A percentile compares a stretch with the other conserved stretches of the same genome.
Conservation (phyloP, 768 basidiomycete genomes). For the Crepidotus variabilis region DNA sequence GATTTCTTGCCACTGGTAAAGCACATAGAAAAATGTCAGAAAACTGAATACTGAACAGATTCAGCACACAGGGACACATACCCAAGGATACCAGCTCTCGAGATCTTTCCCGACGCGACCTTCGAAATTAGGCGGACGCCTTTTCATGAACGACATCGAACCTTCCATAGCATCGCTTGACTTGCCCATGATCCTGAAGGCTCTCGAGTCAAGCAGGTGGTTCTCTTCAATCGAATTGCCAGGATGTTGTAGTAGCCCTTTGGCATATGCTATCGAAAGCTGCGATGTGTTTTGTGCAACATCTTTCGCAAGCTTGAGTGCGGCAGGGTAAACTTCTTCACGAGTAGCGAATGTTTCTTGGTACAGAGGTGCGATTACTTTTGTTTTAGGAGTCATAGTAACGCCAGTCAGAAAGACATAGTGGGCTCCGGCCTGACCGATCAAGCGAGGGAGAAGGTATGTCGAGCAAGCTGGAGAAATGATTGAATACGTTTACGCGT, state of each 20-base stretch:
- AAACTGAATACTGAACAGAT: background rate
- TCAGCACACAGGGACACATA: constrained; percentile 19
- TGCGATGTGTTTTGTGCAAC: constrained; percentile 49
- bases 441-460: constrained; percentile 51
- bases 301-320: constrained; percentile 47
- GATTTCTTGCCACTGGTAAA: constrained; percentile 32
- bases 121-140: constrained; percentile 38
- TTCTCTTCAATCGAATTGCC: constrained; percentile 49
- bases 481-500: background rate
- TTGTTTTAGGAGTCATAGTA: constrained; percentile 41
- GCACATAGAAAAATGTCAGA: background rate
- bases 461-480: constrained; percentile 19
- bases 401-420: constrained; percentile 32
- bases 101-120: constrained; percentile 39
- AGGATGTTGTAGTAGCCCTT: constrained; percentile 48
- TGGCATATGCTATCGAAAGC: constrained; percentile 46
- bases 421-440: constrained; percentile 48
- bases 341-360: constrained; percentile 43
- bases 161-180: constrained; percentile 45
- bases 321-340: constrained; percentile 49
- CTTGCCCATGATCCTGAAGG: constrained; percentile 34
- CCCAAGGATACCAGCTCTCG: constrained; percentile 51
- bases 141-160: constrained; percentile 44
- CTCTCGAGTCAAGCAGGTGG: constrained; percentile 49
- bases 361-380: constrained; percentile 39